Conservation (phyloP, 2,329 filamentous ascomycete genomes). For the Thelonectria discophora region DNA sequence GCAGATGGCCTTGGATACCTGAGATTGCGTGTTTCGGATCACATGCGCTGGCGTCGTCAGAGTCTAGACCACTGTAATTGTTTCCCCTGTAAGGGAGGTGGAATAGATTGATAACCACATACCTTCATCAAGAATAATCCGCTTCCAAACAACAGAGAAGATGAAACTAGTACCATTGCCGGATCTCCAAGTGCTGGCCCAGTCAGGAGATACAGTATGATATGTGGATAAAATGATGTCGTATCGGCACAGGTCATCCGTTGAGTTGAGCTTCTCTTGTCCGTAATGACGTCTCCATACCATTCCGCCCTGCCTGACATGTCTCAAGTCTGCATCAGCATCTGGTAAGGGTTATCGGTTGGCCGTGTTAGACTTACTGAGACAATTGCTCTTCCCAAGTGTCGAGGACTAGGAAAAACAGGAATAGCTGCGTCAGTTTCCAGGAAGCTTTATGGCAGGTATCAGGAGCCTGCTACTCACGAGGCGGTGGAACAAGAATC, state of each 20-base stretch:
- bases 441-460: no score
- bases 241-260: constrained; percentile 22
- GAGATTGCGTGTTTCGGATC: constrained; percentile 29
- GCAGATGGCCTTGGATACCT: constrained; percentile 46
- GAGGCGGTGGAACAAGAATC: constrained; percentile 50
- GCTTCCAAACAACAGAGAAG: constrained; percentile 49
- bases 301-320: constrained; percentile 38
- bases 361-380: constrained; percentile 15
- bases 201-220: constrained; percentile 51
- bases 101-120: no score
- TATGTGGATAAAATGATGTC: constrained; percentile 53
- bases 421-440: no score
- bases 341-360: background rate
- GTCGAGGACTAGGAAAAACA: constrained; percentile 43
- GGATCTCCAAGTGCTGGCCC: constrained; percentile 31
- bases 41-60: constrained; percentile 25
- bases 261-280: constrained; percentile 32
- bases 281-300: constrained; percentile 44
- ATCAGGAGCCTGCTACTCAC: constrained; percentile 34
- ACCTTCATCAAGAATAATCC: constrained; percentile 36
- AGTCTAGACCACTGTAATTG: background rate
- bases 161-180: constrained; percentile 30
- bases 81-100: no score
- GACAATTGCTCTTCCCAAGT: constrained; percentile 51
- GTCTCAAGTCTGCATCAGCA: constrained; percentile 22